phyloP scores from a whole-genome alignment of 768 basidiomycete species.

The Mycena albidolilacea region DNA sequence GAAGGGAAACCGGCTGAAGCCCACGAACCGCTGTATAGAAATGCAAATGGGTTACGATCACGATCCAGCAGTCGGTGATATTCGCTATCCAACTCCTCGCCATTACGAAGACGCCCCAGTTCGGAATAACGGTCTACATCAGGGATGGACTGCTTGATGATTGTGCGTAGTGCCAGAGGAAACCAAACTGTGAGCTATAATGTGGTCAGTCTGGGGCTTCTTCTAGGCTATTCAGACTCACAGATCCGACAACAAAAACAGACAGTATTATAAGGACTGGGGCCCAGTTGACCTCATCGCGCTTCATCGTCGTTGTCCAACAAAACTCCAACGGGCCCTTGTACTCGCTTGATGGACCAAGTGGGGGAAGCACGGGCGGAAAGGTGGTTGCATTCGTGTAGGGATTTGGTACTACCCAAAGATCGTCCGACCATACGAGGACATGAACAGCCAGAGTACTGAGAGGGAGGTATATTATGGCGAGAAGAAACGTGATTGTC shows the following conservation, averaged over 20 bases:
- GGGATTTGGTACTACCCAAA: constrained; percentile 81
- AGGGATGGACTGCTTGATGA: constrained; percentile 73
- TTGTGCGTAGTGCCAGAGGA: constrained; percentile 71
- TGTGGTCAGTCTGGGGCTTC: constrained; percentile 1
- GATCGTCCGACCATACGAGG: constrained; percentile 82
- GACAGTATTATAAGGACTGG: constrained; percentile 74
- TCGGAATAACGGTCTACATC: constrained; percentile 78
- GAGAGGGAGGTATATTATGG: constrained; percentile 81
- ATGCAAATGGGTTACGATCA: constrained; percentile 78
- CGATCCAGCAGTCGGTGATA: constrained; percentile 76
- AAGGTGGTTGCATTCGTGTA: constrained; percentile 70
- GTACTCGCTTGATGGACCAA: constrained; percentile 71
- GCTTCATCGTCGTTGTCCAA: constrained; percentile 84
- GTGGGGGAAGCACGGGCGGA: constrained; percentile 63
- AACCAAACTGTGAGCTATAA: constrained; percentile 79
- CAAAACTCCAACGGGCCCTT: constrained; percentile 80
- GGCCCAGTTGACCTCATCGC: constrained; percentile 78
- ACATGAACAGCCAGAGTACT: constrained; percentile 85
- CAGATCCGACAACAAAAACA: constrained; percentile 62
- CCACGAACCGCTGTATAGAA: constrained; percentile 77
- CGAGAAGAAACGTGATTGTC: constrained; percentile 75
- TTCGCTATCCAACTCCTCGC: constrained; percentile 74
- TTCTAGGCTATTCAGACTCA: constrained; percentile 50
- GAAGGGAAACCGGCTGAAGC: constrained; percentile 2
- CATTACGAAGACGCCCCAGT: constrained; percentile 73